phyloP scores from a whole-genome alignment of 768 basidiomycete species.

The Boletus coccyginus region DNA sequence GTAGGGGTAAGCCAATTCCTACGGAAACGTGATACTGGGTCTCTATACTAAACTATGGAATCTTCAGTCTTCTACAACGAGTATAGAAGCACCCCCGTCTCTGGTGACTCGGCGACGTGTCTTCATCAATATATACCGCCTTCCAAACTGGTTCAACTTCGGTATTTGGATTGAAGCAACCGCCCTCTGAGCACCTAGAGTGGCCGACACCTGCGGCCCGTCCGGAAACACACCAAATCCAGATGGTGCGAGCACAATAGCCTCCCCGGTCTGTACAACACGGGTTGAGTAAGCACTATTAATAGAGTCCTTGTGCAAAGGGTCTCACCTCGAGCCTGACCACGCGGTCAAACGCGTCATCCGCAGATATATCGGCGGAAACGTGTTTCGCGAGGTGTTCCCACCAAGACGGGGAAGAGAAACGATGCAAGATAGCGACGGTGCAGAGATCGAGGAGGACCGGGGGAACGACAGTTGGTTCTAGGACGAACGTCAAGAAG shows the following conservation, averaged over 20 bases:
- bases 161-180: conserved; percentile 16
- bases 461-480: conserved; percentile 71
- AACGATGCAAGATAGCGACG: conserved; percentile 64
- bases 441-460: conserved; percentile 66
- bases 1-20: not conserved
- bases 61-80: conserved; percentile 30
- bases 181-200: conserved; percentile 7
- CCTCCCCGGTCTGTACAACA: conserved; percentile 59
- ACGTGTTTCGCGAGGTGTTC: conserved; percentile 66
- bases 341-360: conserved; percentile 63
- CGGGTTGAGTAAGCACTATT: not conserved
- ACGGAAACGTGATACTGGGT: not conserved
- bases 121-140: conserved; percentile 58
- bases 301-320: not conserved
- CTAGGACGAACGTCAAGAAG: conserved; percentile 31
- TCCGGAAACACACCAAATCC: conserved; percentile 47
- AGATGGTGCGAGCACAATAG: conserved; percentile 65
- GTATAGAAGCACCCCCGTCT: conserved; percentile 64
- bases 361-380: conserved; percentile 55
- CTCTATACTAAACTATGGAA: too few species aligned
- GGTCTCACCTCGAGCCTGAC: conserved; percentile 56
- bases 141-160: conserved; percentile 48
- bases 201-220: not conserved
- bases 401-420: conserved; percentile 78
- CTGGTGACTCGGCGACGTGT: conserved; percentile 58